A percentile compares a stretch with the other conserved stretches of the same genome.
Conservation (phyloP, 2,329 filamentous ascomycete species). For the Fusarium protoensiforme region DNA sequence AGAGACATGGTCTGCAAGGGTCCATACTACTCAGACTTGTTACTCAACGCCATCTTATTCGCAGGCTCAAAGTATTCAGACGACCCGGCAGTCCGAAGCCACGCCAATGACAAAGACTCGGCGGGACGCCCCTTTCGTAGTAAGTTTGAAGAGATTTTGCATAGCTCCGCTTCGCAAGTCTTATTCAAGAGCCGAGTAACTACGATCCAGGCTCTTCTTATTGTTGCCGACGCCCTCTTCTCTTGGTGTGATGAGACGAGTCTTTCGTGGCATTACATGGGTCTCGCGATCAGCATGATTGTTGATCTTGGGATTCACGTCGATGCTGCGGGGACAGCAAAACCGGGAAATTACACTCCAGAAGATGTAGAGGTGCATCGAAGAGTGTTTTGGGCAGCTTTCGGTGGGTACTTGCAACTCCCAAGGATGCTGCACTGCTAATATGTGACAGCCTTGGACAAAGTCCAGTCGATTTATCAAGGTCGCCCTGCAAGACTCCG, state of each 20-base stretch:
- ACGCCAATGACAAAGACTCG: background rate
- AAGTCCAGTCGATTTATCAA: constrained; percentile 64
- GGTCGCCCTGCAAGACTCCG: constrained; percentile 59
- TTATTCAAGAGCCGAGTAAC: constrained; percentile 12
- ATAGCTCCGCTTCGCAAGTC: background rate
- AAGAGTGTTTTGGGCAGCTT: constrained; percentile 47
- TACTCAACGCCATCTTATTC: constrained; percentile 65
- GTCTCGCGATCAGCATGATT: constrained; percentile 19
- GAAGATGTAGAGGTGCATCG: constrained; percentile 58
- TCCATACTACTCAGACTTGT: constrained; percentile 66
- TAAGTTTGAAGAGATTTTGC: constrained; percentile 7
- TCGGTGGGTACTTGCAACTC: background rate
- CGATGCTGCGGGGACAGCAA: background rate
- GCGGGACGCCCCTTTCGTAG: constrained; percentile 4
- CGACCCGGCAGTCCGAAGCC: background rate
- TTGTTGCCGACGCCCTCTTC: background rate
- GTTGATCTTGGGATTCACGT: constrained; percentile 17
- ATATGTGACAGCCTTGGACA: constrained; percentile 50
- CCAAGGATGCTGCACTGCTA: too few relatives aligned
- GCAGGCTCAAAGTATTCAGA: constrained; percentile 38
- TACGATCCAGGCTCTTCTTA: constrained; percentile 7
- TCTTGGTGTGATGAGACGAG: constrained; percentile 18
- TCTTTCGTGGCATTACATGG: constrained; percentile 22
- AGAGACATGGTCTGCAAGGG: constrained; percentile 64
- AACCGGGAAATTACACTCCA: constrained; percentile 41